Evolutionary conservation across 371 early-diverging fungal genomes (phyloP).

Genomic region (Apophysomyces sp.): DNA sequence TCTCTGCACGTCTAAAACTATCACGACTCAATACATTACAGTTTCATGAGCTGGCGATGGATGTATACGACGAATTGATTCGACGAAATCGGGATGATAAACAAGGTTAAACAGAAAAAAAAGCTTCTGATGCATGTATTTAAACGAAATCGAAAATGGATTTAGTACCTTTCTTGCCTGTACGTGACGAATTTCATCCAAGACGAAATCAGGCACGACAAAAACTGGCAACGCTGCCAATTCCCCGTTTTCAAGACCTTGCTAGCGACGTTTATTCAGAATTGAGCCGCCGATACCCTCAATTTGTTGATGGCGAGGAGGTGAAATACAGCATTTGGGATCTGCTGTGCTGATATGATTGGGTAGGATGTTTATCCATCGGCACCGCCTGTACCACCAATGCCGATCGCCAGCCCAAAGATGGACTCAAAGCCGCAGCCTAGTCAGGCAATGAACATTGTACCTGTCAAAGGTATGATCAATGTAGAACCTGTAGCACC

Average conservation of each 20-base stretch:
- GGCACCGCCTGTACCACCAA: conserved; percentile 39
- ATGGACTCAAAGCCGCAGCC: conserved; percentile 24
- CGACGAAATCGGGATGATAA: conserved; percentile 62
- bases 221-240: conserved; percentile 91
- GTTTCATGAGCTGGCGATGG: conserved; percentile 92
- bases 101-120: conserved; percentile 44
- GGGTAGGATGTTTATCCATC: not conserved
- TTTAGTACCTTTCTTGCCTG: conserved; percentile 84
- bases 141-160: not conserved
- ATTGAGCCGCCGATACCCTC: conserved; percentile 68
- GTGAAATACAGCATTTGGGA: not conserved
- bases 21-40: conserved; percentile 78
- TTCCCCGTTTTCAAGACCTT: conserved; percentile 83
- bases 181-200: conserved; percentile 84
- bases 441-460: conserved; percentile 46
- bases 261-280: conserved; percentile 88
- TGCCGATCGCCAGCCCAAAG: conserved; percentile 12
- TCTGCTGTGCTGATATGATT: not conserved
- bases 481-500: conserved; percentile 32
- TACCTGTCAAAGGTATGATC: conserved; percentile 51
- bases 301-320: conserved; percentile 23
- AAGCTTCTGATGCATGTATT: not conserved
- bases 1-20: conserved; percentile 84
- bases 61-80: conserved; percentile 94
- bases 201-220: conserved; percentile 96